Conservation (phyloP, 768 basidiomycete genomes). For the Lentinula sp. region DNA sequence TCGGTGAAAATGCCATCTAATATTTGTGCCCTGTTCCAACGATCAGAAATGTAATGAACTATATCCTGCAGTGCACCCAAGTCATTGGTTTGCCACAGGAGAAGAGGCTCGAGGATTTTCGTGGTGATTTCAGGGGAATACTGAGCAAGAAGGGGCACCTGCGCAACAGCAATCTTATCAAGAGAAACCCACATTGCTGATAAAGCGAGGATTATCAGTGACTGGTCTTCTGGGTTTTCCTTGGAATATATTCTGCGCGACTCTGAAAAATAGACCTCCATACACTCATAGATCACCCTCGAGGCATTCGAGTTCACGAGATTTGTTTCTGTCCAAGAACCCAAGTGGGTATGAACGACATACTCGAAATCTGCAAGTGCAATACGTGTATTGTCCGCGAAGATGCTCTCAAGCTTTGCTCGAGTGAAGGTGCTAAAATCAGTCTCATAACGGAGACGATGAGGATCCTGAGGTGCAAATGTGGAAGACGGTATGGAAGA, state of each 20-base stretch:
- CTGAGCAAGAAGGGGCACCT: constrained; percentile 29
- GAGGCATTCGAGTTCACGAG: constrained; percentile 11
- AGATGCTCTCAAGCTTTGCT: neutral
- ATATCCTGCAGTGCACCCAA: constrained; percentile 21
- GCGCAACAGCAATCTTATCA: constrained; percentile 26
- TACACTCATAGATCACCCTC: constrained; percentile 19
- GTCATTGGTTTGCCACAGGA: constrained; percentile 25
- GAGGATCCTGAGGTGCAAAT: constrained; percentile 14
- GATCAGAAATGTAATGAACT: constrained; percentile 21
- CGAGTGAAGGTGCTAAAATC: constrained; percentile 8
- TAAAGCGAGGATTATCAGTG: constrained; percentile 37
- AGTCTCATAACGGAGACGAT: constrained; percentile 12
- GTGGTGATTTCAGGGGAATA: constrained; percentile 41
- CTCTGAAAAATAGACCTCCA: constrained; percentile 16
- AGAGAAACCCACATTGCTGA: constrained; percentile 45
- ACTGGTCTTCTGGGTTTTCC: constrained; percentile 30
- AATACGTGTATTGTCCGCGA: constrained; percentile 6
- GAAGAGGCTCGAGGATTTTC: constrained; percentile 30
- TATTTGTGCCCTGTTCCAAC: neutral
- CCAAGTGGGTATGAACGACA: constrained; percentile 21
- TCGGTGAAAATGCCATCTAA: constrained; percentile 28
- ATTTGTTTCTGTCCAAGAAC: constrained; percentile 21
- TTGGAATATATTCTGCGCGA: constrained; percentile 20
- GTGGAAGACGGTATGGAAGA: neutral
- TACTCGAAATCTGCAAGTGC: constrained; percentile 32